Evolutionary conservation across 148 eudicot genomes (phyloP).

Genomic region (Persicaria tinctoria): DNA sequence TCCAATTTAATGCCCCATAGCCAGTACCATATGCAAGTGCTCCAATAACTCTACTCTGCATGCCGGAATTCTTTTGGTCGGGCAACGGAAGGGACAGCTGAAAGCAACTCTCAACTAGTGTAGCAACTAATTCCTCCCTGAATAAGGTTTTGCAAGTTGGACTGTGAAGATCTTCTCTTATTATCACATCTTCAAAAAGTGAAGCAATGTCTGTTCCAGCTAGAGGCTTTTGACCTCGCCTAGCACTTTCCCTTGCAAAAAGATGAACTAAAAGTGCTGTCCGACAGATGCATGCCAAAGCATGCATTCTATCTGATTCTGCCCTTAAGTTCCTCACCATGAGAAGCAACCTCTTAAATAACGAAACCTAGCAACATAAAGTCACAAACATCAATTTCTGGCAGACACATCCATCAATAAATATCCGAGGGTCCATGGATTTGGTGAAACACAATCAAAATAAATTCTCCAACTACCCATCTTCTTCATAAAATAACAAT

Average conservation of each 20-base stretch:
- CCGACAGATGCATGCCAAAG: conserved; percentile 95
- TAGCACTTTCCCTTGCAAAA: conserved; percentile 83
- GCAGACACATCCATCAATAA: not conserved
- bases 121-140: conserved; percentile 95
- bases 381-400: conserved; percentile 2
- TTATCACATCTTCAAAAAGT: conserved; percentile 75
- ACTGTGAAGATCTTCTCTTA: conserved; percentile 80
- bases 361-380: conserved; percentile 55
- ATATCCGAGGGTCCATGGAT: not conserved
- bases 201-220: conserved; percentile 95
- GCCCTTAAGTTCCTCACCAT: conserved; percentile 99
- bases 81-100: conserved; percentile 98
- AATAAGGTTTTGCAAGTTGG: conserved; percentile 80
- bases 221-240: conserved; percentile 94
- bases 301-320: conserved; percentile 99
- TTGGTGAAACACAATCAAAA: not conserved
- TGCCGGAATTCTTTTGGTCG: conserved; percentile 87
- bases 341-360: conserved; percentile 84
- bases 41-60: conserved; percentile 98
- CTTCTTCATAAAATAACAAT: not conserved
- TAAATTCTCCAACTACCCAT: not conserved
- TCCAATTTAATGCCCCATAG: conserved; percentile 99
- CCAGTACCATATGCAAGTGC: conserved; percentile 99
- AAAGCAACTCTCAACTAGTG: conserved; percentile 95
- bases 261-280: conserved; percentile 98